Evolutionary conservation across 495 filamentous ascomycete species (phyloP).

Genomic region (Pseudotulostoma volvatum): DNA sequence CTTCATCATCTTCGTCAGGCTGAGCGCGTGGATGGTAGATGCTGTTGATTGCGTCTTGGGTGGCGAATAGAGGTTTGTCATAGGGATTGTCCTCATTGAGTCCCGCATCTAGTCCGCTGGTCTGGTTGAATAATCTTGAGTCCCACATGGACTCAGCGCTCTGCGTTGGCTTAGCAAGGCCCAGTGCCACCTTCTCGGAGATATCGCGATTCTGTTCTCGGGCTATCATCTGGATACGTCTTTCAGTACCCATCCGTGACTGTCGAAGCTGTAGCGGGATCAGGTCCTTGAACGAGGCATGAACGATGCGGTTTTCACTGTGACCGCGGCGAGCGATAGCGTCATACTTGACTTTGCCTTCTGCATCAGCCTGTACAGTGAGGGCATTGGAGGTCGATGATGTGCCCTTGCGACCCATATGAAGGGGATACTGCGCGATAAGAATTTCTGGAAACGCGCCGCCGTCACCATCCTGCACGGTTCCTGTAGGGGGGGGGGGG

Average conservation of each 20-base stretch:
- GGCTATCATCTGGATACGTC: constrained; percentile 76
- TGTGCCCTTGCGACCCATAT: constrained; percentile 71
- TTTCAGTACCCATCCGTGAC: constrained; percentile 88
- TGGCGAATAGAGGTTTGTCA: constrained; percentile 93
- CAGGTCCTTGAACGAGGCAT: constrained; percentile 90
- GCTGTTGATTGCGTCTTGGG: constrained; percentile 85
- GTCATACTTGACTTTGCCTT: constrained; percentile 91
- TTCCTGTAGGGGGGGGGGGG: constrained; percentile 76
- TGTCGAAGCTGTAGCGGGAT: constrained; percentile 88
- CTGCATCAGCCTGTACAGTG: constrained; percentile 73
- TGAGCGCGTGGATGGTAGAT: constrained; percentile 76
- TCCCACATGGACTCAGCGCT: constrained; percentile 90
- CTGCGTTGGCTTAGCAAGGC: constrained; percentile 86
- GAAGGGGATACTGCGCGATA: constrained; percentile 86
- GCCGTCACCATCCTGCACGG: constrained; percentile 77
- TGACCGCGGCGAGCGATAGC: constrained; percentile 89
- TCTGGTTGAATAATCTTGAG: constrained; percentile 87
- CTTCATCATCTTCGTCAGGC: constrained; percentile 60
- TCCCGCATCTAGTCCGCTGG: constrained; percentile 68
- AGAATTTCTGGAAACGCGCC: constrained; percentile 92
- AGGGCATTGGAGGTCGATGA: constrained; percentile 69
- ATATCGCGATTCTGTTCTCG: constrained; percentile 95
- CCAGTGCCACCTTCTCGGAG: constrained; percentile 90
- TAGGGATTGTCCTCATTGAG: constrained; percentile 98
- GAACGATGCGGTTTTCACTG: constrained; percentile 64